A percentile compares a stretch with the other conserved stretches of the same genome.
Conservation (phyloP, 331 rosid genomes). For the Quercus phellos region DNA sequence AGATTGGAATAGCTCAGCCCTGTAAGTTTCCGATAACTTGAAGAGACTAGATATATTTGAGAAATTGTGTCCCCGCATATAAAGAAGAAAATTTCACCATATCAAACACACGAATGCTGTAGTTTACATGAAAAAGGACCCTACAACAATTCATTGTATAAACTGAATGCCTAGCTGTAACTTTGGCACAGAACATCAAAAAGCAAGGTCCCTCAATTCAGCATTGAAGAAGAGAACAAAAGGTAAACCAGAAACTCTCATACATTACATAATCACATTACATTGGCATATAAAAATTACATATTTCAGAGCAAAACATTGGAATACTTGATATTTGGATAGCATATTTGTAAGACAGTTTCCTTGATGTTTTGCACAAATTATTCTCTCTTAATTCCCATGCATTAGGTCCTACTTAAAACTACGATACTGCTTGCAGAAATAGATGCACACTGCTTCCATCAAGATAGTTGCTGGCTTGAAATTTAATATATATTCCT, state of each 20-base stretch:
- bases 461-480: conserved; percentile 15
- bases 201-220: not conserved
- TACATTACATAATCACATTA: not conserved
- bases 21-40: no score
- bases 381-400: conserved; percentile 17
- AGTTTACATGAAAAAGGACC: no score
- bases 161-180: no score
- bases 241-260: not conserved
- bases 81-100: no score
- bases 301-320: not conserved
- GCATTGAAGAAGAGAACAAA: not conserved
- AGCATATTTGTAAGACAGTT: not conserved
- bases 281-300: not conserved
- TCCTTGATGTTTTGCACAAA: conserved; percentile 2
- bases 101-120: no score
- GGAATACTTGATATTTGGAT: not conserved
- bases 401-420: not conserved
- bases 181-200: no score
- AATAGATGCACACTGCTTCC: conserved; percentile 2
- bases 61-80: no score
- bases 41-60: no score
- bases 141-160: no score
- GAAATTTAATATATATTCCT: not conserved
- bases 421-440: not conserved
- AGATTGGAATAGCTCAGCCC: no score